A percentile compares a stretch with the other conserved stretches of the same genome.
Conservation (phyloP, 75 land plant species). For the Selaginella moellendorffii region DNA sequence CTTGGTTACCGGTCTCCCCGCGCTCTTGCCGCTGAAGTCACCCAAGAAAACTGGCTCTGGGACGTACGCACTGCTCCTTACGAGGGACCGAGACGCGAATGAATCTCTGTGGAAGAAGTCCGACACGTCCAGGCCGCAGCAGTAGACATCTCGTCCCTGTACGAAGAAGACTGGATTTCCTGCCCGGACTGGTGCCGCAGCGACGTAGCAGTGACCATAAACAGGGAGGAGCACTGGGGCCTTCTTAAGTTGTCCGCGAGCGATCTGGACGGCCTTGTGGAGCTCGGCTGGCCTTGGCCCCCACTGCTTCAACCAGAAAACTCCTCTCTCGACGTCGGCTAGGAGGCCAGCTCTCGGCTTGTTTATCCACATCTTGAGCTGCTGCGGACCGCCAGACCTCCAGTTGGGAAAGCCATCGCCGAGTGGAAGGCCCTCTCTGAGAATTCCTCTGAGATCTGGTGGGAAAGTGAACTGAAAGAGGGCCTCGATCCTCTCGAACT, state of each 20-base stretch:
- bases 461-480: background rate
- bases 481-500: background rate
- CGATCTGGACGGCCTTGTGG: background rate
- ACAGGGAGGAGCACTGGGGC: conserved; percentile 2
- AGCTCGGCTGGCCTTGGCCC: conserved; percentile 1
- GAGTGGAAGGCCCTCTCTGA: background rate
- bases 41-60: background rate
- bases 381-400: background rate
- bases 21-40: background rate
- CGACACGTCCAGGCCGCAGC: conserved; percentile 52
- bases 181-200: background rate
- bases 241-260: background rate
- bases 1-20: background rate
- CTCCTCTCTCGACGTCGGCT: background rate
- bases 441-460: conserved; percentile 5
- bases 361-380: conserved; percentile 2
- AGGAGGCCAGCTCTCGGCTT: background rate
- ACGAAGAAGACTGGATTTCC: conserved; percentile 6
- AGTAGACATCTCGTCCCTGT: background rate
- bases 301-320: conserved; percentile 5
- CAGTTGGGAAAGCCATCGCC: background rate
- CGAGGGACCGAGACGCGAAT: background rate
- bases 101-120: conserved; percentile 47
- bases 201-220: background rate
- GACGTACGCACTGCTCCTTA: background rate